Percentiles rank a stretch among this genome's conserved stretches.
phyloP scores from a whole-genome alignment of 1,139 yeast genomes.

The Blastobotrys raffinosifermentans region DNA sequence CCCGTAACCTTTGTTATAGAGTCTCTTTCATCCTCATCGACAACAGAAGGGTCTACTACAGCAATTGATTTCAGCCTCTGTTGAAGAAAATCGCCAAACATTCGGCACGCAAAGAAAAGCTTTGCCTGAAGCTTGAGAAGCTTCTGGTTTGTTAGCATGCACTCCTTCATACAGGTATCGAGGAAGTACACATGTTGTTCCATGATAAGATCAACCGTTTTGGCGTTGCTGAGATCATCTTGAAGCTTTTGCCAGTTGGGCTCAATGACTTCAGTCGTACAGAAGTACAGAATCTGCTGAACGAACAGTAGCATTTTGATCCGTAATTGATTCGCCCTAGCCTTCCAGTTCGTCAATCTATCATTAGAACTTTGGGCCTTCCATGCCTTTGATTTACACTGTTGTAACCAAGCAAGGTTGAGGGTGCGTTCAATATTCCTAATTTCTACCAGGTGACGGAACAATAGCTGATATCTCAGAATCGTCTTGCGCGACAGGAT shows the following conservation, averaged over 20 bases:
- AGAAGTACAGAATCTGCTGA: slow-evolving; percentile 49
- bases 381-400: slow-evolving; percentile 67
- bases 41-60: slow-evolving; percentile 44
- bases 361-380: slow-evolving; percentile 40
- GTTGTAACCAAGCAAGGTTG: slow-evolving; percentile 68
- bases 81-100: slow-evolving; percentile 50
- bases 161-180: slow-evolving; percentile 60
- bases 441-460: slow-evolving; percentile 61
- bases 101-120: slow-evolving; percentile 36
- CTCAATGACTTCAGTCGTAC: slow-evolving; percentile 58
- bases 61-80: slow-evolving; percentile 54
- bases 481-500: slow-evolving; percentile 65
- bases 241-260: slow-evolving; percentile 45
- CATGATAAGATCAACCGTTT: slow-evolving; percentile 49
- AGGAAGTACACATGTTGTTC: slow-evolving; percentile 51
- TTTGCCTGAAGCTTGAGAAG: slow-evolving; percentile 43
- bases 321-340: slow-evolving; percentile 52
- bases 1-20: slow-evolving; percentile 34
- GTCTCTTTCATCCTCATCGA: slow-evolving; percentile 38
- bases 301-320: slow-evolving; percentile 58
- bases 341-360: slow-evolving; percentile 50
- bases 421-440: slow-evolving; percentile 57
- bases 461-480: slow-evolving; percentile 73
- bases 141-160: slow-evolving; percentile 58
- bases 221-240: slow-evolving; percentile 25